Conservation (phyloP, 768 basidiomycete species). For the Amyloporia xantha region DNA sequence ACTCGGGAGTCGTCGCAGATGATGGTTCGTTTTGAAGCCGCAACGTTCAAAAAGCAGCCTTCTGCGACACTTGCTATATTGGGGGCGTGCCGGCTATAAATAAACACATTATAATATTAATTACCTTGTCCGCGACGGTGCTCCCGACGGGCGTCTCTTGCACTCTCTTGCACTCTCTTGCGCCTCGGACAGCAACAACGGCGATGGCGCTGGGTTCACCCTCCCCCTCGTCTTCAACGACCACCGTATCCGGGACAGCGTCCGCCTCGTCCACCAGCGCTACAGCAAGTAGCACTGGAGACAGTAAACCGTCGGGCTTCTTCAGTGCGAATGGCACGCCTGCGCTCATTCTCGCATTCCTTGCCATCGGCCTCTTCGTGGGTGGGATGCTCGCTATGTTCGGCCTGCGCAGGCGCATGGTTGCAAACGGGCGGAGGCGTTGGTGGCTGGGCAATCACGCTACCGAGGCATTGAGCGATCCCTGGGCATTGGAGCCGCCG, state of each 20-base stretch:
- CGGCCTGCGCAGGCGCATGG: constrained; percentile 22
- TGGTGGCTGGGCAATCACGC: background rate
- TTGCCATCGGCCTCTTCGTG: constrained; percentile 51
- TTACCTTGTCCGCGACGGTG: no score
- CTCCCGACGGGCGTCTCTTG: no score
- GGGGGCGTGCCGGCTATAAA: no score
- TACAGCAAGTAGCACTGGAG: background rate
- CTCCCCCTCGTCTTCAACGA: background rate
- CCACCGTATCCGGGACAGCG: background rate
- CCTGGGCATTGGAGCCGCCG: background rate
- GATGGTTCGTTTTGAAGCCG: no score
- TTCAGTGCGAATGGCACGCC: constrained; percentile 2
- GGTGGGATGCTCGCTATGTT: constrained; percentile 43
- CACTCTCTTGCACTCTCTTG: no score
- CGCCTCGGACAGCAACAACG: no score
- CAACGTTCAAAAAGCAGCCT: no score
- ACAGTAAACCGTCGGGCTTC: background rate
- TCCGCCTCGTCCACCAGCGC: background rate
- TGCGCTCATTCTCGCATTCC: constrained; percentile 48
- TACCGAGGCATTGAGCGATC: background rate
- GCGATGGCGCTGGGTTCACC: background rate
- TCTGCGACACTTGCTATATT: no score
- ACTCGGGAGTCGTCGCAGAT: no score
- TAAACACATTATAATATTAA: no score
- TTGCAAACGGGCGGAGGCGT: constrained; percentile 1